A percentile compares a stretch with the other conserved stretches of the same genome.
These are phyloP conservation scores for Heterobasidion annosum DNA, from an alignment of 1,284 basidiomycete genomes.

Conservation along the genomic window DNA sequence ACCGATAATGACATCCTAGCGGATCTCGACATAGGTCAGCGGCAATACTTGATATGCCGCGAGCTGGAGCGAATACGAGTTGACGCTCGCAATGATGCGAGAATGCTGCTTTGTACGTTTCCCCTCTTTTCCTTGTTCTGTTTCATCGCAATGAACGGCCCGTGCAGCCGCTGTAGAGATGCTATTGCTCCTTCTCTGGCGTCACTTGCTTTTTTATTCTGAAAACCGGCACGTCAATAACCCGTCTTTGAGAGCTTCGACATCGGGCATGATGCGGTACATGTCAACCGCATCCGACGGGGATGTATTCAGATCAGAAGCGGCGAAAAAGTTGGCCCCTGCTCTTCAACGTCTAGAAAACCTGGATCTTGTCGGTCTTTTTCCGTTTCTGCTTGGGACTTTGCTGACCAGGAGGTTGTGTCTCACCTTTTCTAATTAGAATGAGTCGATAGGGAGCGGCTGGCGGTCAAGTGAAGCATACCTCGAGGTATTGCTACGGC, in stretches of 20 bases:
- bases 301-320: constrained; percentile 44
- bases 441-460: constrained; percentile 24
- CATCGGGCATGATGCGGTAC: constrained; percentile 44
- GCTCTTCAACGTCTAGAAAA: constrained; percentile 36
- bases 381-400: constrained; percentile 2
- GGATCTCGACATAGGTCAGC: constrained; percentile 60
- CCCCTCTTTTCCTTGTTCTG: constrained; percentile 1
- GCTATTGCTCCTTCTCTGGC: constrained; percentile 77
- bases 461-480: constrained; percentile 55
- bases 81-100: constrained; percentile 36
- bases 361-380: constrained; percentile 40
- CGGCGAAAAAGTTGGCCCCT: constrained; percentile 40
- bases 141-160: constrained; percentile 5
- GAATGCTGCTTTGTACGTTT: constrained; percentile 41
- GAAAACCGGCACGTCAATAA: constrained; percentile 29
- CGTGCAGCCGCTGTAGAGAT: constrained; percentile 70
- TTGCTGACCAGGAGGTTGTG: background rate
- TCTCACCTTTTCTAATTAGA: constrained; percentile 6
- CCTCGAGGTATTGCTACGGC: constrained; percentile 59
- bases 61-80: constrained; percentile 44
- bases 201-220: constrained; percentile 67
- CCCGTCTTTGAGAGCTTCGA: constrained; percentile 28
- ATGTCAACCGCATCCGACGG: constrained; percentile 40
- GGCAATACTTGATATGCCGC: constrained; percentile 51
- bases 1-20: constrained; percentile 48